Evolutionary conservation across 1,284 basidiomycete genomes (phyloP), one percentile per base, ranked within the genome.

Genomic region (Puccinia sorghi): DNA sequence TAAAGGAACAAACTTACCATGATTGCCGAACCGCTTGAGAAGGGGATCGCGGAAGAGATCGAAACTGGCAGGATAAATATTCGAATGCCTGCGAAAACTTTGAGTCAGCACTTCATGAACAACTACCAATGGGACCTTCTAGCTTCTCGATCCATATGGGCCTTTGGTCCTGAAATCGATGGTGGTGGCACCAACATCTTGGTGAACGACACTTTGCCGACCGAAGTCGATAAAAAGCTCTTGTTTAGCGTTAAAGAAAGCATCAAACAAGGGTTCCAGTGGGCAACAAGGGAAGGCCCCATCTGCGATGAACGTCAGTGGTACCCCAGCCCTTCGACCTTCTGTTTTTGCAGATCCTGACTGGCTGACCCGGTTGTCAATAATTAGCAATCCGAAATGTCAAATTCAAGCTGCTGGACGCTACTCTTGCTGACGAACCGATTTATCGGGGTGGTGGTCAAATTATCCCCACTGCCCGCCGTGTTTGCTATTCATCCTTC

Each of bases 401-500:
- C 81, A 99, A 98, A 86, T 98, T 99, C 88, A 90, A 97, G 25
- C 88, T 99, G 80, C 86, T 98, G 73, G 94, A 97, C 82, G 93
- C 96, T 13, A 90, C 89, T 81, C 86, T 99, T 27, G 94, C 96
- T 11, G 89, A 90, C 82, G 96, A 99, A 85, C 93, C 95, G 82
- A 99, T 99, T 83, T 96, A 93, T 87, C 91, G 97, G 56, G 97
- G 97, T 63, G 94, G 95, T 80, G 97, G 97, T 80, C 97, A 99
- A 86, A 94, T 99, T 83, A 97, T 99, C 81, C 96, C 96, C 46
- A 98, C 96, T 12, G 93, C 94, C 7, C 90, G 97, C 80, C 90
- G 97, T 63, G 97, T 97, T 71, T 97, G 95, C 86, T 99, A 99
- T 84, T 97, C 96, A n/a, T 96, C 94, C 17, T 96, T 98, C 88